Conservation (phyloP, 2,329 filamentous ascomycete species). For the Sclerotinia spermophila region DNA sequence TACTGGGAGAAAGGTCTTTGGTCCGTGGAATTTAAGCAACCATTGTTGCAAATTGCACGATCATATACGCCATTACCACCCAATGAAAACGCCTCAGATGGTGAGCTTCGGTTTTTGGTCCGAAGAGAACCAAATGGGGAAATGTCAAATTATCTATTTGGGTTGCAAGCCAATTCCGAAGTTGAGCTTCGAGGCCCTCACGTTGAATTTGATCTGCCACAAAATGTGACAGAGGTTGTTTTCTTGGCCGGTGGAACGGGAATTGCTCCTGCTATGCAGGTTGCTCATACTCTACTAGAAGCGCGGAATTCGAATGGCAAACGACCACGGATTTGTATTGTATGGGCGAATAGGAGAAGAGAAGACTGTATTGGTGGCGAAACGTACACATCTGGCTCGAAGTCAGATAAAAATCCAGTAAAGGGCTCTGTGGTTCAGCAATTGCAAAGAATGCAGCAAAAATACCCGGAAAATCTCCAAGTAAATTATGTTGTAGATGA, state of each 20-base stretch:
- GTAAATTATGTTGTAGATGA: constrained; percentile 82
- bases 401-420: neutral
- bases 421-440: constrained; percentile 53
- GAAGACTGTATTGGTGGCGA: constrained; percentile 63
- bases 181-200: constrained; percentile 79
- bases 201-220: constrained; percentile 59
- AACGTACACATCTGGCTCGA: constrained; percentile 41
- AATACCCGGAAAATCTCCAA: constrained; percentile 52
- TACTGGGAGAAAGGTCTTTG: constrained; percentile 67
- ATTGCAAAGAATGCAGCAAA: constrained; percentile 58
- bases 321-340: constrained; percentile 57
- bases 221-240: constrained; percentile 55
- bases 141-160: constrained; percentile 76
- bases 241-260: constrained; percentile 85
- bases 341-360: constrained; percentile 74
- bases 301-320: constrained; percentile 34
- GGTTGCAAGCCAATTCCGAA: constrained; percentile 56
- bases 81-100: constrained; percentile 33
- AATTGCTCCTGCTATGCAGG: constrained; percentile 84
- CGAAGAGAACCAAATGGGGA: constrained; percentile 77
- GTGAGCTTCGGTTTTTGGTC: constrained; percentile 67
- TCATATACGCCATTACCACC: constrained; percentile 86
- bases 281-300: constrained; percentile 60
- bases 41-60: constrained; percentile 84
- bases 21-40: constrained; percentile 92